phyloP scores from a whole-genome alignment of 129 eudicot species.

The Chrysanthemum seticuspe region DNA sequence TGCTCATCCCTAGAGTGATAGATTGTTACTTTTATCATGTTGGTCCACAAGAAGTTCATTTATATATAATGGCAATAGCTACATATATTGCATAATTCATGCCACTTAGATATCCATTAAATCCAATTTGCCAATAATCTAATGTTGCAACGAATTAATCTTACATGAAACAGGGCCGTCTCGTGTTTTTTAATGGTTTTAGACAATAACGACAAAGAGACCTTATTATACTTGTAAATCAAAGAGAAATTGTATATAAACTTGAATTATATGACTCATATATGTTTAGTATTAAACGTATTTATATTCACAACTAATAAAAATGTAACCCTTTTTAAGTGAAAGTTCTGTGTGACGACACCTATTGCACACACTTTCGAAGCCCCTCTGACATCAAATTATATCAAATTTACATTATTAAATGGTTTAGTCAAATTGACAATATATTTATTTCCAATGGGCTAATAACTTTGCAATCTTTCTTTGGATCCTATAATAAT shows the following conservation, averaged over 20 bases:
- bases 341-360: no score
- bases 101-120: conserved; percentile 5
- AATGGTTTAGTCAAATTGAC: neutral
- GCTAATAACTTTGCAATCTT: conserved; percentile 9
- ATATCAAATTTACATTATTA: neutral
- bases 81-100: neutral
- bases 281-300: no score
- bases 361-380: no score
- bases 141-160: neutral
- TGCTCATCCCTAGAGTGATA: neutral
- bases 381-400: neutral
- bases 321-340: no score
- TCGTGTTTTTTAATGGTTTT: no score
- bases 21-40: neutral
- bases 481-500: conserved; percentile 17
- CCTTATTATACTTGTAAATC: no score
- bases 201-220: no score
- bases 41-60: neutral
- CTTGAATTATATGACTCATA: no score
- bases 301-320: no score
- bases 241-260: no score
- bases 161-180: neutral
- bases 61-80: neutral
- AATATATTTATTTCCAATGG: neutral
- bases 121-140: neutral